Evolutionary conservation across 192 early-diverging fungal species (phyloP).

Genomic region (Dissophora ornata): DNA sequence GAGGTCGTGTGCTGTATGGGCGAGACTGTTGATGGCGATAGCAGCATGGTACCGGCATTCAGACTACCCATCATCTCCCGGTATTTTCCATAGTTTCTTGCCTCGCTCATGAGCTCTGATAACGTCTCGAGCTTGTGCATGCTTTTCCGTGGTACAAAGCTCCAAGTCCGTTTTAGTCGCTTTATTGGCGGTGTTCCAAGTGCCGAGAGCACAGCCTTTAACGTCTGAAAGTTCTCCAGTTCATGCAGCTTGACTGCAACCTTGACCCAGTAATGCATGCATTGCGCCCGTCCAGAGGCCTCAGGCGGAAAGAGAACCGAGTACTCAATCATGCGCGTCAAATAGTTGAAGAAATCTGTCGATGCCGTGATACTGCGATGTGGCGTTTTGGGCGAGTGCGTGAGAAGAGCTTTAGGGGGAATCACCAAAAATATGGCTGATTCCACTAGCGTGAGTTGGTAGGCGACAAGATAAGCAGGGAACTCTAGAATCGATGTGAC

Average conservation of each 20-base stretch:
- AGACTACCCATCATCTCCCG: constrained; percentile 65
- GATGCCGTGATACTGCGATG: constrained; percentile 69
- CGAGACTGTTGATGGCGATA: constrained; percentile 18
- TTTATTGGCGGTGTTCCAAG: constrained; percentile 76
- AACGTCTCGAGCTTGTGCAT: constrained; percentile 66
- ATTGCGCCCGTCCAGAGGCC: constrained; percentile 66
- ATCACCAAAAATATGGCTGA: constrained; percentile 75
- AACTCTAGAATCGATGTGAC: constrained; percentile 67
- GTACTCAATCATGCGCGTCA: constrained; percentile 79
- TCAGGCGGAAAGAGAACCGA: constrained; percentile 72
- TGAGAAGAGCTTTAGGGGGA: constrained; percentile 64
- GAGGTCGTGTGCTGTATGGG: constrained; percentile 21
- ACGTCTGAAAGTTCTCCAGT: constrained; percentile 75
- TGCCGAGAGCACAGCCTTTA: constrained; percentile 77
- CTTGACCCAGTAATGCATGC: constrained; percentile 78
- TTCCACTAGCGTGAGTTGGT: constrained; percentile 77
- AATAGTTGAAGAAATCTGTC: constrained; percentile 85
- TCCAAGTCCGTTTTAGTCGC: constrained; percentile 79
- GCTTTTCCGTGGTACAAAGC: constrained; percentile 72
- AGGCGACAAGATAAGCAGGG: constrained; percentile 71
- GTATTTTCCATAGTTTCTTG: constrained; percentile 79
- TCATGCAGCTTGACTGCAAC: constrained; percentile 66
- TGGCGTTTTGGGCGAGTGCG: constrained; percentile 71
- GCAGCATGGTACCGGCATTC: constrained; percentile 32
- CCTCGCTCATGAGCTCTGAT: constrained; percentile 70